Conservation (phyloP, 2,329 filamentous ascomycete genomes). For the Aspergillus sojae region DNA sequence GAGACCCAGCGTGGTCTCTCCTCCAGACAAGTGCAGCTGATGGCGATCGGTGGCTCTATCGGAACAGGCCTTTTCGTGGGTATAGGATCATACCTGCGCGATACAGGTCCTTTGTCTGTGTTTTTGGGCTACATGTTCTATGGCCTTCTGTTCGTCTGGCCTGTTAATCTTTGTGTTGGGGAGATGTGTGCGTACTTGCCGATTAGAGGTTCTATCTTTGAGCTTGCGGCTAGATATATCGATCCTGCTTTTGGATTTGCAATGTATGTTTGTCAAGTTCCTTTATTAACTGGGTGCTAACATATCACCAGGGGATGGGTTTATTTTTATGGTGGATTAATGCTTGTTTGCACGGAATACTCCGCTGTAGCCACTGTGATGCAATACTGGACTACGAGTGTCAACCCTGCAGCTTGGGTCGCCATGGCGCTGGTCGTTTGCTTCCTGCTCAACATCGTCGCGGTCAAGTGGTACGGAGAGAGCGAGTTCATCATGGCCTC, state of each 20-base stretch:
- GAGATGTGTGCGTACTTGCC: constrained; percentile 37
- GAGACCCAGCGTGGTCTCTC: constrained; percentile 39
- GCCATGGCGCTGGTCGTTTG: constrained; percentile 46
- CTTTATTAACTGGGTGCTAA: neutral
- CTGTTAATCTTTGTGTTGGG: constrained; percentile 33
- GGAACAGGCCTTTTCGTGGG: constrained; percentile 40
- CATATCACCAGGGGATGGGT: constrained; percentile 40
- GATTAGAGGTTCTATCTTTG: constrained; percentile 51
- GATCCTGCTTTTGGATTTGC: constrained; percentile 51
- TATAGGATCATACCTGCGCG: constrained; percentile 36
- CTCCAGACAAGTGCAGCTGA: constrained; percentile 45
- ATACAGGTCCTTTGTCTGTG: constrained; percentile 37
- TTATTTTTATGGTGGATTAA: constrained; percentile 49
- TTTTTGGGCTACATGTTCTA: constrained; percentile 42
- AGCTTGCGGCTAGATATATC: constrained; percentile 52
- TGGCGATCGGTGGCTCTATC: constrained; percentile 44
- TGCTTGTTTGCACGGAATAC: constrained; percentile 53
- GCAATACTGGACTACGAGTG: constrained; percentile 47
- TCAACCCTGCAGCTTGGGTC: constrained; percentile 48
- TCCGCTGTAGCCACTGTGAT: constrained; percentile 49
- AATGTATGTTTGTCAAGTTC: constrained; percentile 22
- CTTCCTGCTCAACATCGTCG: constrained; percentile 66
- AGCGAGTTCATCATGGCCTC: constrained; percentile 72
- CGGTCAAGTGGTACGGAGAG: constrained; percentile 72
- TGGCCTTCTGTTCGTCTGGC: constrained; percentile 36